Base-by-base conservation (phyloP, 2,329 filamentous ascomycete genomes). In the Cladophialophora bantiana region DNA sequence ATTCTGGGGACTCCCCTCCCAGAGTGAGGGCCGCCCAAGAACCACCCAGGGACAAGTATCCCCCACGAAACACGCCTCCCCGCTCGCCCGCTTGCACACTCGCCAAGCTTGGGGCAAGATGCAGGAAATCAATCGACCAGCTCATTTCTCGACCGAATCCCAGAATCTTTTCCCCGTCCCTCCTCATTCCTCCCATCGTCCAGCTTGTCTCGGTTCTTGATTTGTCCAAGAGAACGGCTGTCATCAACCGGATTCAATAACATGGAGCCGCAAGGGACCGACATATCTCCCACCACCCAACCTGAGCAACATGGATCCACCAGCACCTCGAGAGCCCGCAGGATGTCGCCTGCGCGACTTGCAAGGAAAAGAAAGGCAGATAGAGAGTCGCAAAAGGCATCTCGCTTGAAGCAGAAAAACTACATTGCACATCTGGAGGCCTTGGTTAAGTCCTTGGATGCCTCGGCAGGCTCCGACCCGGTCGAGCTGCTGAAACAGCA, bases 351-450 rank as follows among this genome's bases (percentile, higher is more conserved):
- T 26, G 45, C 45, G 10, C 52, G 52, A 4, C 55, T 57, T 7
- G 55, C 55, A 7, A 42, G 55, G 36, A 57, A 57, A 20, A 36
- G 55, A 31, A 31, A 57, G 26, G 36, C 55, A 12, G 55, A 57
- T n/a, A 42, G 55, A n/a, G 55, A 57, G 36, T 57, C 55, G 36
- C 55, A 57, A 57, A 57, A 57, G 36, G 55, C 55, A n/a, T 57
- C 55, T n/a, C 55, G 55, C 18, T 31, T 57, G 35, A 57, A 57
- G 12, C 55, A 57, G 55, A 57, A 57, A n/a, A 57, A 57, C 55
- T 57, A 57, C 12, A 57, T 57, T 35, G 55, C 55, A 13, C 55
- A 57, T 57, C 35, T 57, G 18, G 55, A 57, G 34, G 55, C 35
- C 32, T 31, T 57, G 18, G 55, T 57, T 6, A 36, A 57, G 55